Conservation (phyloP, 2,329 filamentous ascomycete genomes). For the Teratosphaeria viscida region DNA sequence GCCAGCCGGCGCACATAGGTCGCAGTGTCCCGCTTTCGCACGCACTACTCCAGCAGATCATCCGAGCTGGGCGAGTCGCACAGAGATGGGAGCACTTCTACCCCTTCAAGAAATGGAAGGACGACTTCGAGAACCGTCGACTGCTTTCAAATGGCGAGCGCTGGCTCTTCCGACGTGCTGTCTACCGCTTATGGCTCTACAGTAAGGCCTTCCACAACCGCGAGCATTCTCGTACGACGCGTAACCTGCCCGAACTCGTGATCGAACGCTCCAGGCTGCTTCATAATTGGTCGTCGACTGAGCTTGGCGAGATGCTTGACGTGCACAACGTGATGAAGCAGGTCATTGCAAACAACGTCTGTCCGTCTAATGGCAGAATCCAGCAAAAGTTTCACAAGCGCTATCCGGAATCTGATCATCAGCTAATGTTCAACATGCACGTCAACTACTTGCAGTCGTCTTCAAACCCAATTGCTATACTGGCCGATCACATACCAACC, state of each 20-base stretch:
- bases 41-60: slow-evolving; percentile 45
- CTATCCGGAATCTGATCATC: slow-evolving; percentile 39
- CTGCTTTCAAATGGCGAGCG: slow-evolving; percentile 41
- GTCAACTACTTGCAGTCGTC: slow-evolving; percentile 24
- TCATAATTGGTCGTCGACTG: slow-evolving; percentile 47
- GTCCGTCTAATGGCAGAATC: slow-evolving; percentile 51
- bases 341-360: slow-evolving; percentile 47
- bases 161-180: slow-evolving; percentile 43
- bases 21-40: slow-evolving; percentile 45
- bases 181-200: slow-evolving; percentile 54
- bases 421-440: slow-evolving; percentile 40
- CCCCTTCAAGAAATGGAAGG: slow-evolving; percentile 53
- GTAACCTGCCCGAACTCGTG: slow-evolving; percentile 36
- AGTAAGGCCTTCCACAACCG: slow-evolving; percentile 47
- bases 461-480: slow-evolving; percentile 1
- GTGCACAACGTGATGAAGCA: slow-evolving; percentile 46
- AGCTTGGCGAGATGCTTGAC: slow-evolving; percentile 51
- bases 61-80: slow-evolving; percentile 44
- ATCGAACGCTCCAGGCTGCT: slow-evolving; percentile 45
- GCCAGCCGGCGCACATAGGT: slow-evolving; percentile 45
- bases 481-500: slow-evolving; percentile 19
- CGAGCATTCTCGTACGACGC: slow-evolving; percentile 40
- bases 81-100: slow-evolving; percentile 52
- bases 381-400: slow-evolving; percentile 49
- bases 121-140: slow-evolving; percentile 45